These are phyloP conservation scores for Logfia minima DNA, from an alignment of 129 eudicot species.

Conservation along the genomic window DNA sequence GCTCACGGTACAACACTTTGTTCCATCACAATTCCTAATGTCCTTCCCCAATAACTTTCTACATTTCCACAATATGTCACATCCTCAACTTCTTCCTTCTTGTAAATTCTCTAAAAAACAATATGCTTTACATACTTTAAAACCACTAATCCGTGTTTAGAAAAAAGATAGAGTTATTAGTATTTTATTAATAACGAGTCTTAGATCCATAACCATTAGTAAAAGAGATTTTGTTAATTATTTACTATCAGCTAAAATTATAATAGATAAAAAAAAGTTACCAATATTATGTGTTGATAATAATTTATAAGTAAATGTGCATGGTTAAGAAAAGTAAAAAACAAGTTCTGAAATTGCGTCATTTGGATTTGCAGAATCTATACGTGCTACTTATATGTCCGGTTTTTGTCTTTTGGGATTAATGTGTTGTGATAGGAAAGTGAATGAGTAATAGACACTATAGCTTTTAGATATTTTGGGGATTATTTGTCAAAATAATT, in stretches of 20 bases:
- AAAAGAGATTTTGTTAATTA: no score
- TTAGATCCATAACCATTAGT: no score
- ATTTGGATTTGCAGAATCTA: constrained; percentile 8
- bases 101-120: not conserved
- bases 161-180: not conserved
- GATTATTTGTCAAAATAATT: not conserved
- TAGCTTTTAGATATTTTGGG: not conserved
- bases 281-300: constrained; percentile 2
- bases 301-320: not conserved
- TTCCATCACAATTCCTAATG: not conserved
- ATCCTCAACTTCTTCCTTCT: constrained; percentile 28
- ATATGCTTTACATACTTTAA: not conserved
- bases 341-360: not conserved
- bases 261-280: not conserved
- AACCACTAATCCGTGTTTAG: not conserved
- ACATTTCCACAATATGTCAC: constrained; percentile 25
- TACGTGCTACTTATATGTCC: not conserved
- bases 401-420: not conserved
- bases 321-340: constrained; percentile 21
- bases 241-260: no score
- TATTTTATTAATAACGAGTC: no score
- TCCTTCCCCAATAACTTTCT: constrained; percentile 14
- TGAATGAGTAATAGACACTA: not conserved
- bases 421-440: not conserved
- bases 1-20: constrained; percentile 26